Percentiles rank a stretch among this genome's conserved stretches.
Conservation (phyloP, 2,329 filamentous ascomycete species). For the Aspergillus amoenus region DNA sequence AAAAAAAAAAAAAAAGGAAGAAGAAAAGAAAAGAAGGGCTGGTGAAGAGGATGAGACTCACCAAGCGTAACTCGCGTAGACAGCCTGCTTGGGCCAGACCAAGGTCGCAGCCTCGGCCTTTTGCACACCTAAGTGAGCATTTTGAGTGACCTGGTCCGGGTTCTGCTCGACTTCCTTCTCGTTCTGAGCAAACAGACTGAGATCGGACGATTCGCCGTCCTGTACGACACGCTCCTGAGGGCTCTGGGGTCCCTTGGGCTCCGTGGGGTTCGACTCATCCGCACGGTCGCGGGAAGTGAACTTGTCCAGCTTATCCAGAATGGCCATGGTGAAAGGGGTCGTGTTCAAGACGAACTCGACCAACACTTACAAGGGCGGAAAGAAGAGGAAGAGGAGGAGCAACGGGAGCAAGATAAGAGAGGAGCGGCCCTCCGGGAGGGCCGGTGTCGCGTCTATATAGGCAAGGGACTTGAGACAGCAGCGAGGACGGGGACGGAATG, state of each 20-base stretch:
- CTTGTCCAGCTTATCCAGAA: slow-evolving; percentile 7
- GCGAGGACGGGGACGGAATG: background rate
- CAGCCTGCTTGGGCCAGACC: slow-evolving; percentile 45
- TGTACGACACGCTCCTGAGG: slow-evolving; percentile 8
- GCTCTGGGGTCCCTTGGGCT: background rate
- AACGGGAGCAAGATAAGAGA: background rate
- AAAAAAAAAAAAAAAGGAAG: no score
- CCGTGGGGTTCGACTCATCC: background rate
- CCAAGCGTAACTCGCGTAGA: slow-evolving; percentile 35
- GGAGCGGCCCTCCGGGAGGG: background rate
- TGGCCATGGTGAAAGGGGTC: background rate
- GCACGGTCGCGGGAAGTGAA: slow-evolving; percentile 1
- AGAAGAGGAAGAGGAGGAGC: background rate
- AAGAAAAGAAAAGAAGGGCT: no score
- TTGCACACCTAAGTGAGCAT: slow-evolving; percentile 44
- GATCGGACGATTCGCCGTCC: slow-evolving; percentile 18
- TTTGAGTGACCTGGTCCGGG: slow-evolving; percentile 25
- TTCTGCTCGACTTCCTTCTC: slow-evolving; percentile 28
- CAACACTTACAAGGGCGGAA: background rate
- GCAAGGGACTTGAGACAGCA: background rate
- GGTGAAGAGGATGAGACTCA: slow-evolving; percentile 13
- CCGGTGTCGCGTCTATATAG: background rate
- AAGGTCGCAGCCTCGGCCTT: slow-evolving; percentile 48
- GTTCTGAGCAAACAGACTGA: slow-evolving; percentile 28
- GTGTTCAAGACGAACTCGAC: background rate